A percentile compares a stretch with the other conserved stretches of the same genome.
These are phyloP conservation scores for Aspergillus sergii DNA, from an alignment of 2,329 filamentous ascomycete species.

Conservation along the genomic window DNA sequence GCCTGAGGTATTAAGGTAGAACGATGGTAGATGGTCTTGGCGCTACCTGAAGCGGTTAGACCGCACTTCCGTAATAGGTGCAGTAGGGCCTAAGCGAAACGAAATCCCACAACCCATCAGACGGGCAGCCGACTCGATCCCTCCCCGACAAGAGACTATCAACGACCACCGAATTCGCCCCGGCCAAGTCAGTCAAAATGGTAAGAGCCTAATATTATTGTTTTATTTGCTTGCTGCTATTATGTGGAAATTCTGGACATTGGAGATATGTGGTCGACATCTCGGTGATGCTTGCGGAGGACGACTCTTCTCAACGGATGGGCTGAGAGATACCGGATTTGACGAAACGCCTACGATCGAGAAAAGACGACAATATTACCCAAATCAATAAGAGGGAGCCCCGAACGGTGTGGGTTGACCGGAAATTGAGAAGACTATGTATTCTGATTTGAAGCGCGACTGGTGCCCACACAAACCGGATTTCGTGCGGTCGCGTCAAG, in stretches of 20 bases:
- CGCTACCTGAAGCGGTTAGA: constrained; percentile 33
- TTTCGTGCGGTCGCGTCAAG: not conserved
- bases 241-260: constrained; percentile 20
- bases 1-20: constrained; percentile 22
- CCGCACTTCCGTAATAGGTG: constrained; percentile 33
- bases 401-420: not conserved
- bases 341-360: not conserved
- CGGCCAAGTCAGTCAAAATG: constrained; percentile 53
- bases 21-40: constrained; percentile 17
- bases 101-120: constrained; percentile 46
- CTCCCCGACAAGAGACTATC: constrained; percentile 43
- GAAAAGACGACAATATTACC: not conserved
- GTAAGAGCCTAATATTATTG: constrained; percentile 37
- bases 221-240: constrained; percentile 24
- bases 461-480: not conserved
- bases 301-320: constrained; percentile 7
- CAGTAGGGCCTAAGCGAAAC: constrained; percentile 48
- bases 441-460: not conserved
- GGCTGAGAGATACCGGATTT: not conserved
- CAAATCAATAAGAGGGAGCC: not conserved
- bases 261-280: constrained; percentile 24
- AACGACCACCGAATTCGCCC: constrained; percentile 46
- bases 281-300: constrained; percentile 7
- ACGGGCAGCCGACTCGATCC: constrained; percentile 35
- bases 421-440: not conserved